A percentile compares a stretch with the other conserved stretches of the same genome.
These are phyloP conservation scores for Candolleomyces efflorescens DNA, from an alignment of 768 basidiomycete species.

Conservation along the genomic window DNA sequence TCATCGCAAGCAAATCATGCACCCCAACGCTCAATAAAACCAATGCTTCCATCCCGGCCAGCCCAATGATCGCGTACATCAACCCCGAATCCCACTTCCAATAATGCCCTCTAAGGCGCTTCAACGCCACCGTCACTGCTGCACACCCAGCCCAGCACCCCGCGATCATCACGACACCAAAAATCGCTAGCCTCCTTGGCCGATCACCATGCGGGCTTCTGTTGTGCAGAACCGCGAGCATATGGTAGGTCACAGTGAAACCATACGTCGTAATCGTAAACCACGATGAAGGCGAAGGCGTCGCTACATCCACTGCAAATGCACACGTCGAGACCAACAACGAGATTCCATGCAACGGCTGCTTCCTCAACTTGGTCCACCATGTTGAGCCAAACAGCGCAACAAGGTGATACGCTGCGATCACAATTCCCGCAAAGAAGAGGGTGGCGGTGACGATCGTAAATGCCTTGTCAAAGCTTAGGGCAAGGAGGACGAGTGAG, in stretches of 20 bases:
- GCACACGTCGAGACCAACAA: background rate
- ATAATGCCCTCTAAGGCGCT: background rate
- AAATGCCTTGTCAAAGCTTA: background rate
- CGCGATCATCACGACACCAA: background rate
- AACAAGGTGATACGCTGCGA: background rate
- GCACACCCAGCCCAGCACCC: background rate
- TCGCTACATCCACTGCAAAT: background rate
- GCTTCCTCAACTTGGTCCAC: background rate
- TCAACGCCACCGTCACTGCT: background rate
- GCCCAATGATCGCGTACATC: background rate
- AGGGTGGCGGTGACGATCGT: background rate
- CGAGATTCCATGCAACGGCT: background rate
- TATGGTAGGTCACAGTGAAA: background rate
- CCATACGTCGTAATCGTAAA: constrained; percentile 1
- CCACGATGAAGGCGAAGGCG: background rate
- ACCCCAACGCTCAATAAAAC: background rate
- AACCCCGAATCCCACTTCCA: background rate
- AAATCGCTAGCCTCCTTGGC: background rate
- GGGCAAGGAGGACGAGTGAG: background rate
- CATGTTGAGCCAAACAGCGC: background rate
- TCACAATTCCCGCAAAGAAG: background rate
- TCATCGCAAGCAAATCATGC: constrained; percentile 46
- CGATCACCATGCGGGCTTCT: background rate
- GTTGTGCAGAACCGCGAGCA: background rate
- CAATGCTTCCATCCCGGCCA: background rate